Percentiles rank a stretch among this genome's conserved stretches.
Conservation (phyloP, 768 basidiomycete genomes). For the Collybia nuda region DNA sequence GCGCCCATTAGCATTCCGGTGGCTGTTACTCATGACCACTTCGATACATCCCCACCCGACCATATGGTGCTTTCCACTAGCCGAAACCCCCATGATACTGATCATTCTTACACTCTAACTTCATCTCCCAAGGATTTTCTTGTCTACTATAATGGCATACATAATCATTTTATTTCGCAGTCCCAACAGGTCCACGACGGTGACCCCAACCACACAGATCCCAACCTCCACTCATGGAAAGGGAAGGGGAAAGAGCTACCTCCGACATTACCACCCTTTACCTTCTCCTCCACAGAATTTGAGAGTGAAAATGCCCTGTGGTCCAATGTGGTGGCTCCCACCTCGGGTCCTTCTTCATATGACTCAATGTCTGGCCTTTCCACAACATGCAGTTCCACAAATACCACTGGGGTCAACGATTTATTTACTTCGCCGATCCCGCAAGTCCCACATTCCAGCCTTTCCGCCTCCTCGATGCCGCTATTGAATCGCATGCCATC, state of each 20-base stretch:
- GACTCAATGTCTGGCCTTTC: slow-evolving; percentile 18
- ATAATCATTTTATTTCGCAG: slow-evolving; percentile 12
- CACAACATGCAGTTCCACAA: slow-evolving; percentile 6
- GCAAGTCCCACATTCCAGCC: slow-evolving; percentile 10
- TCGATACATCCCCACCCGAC: slow-evolving; percentile 28
- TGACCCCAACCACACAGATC: neutral
- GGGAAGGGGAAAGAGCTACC: slow-evolving; percentile 65
- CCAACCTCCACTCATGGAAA: slow-evolving; percentile 28
- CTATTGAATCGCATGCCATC: slow-evolving; percentile 34
- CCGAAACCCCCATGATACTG: slow-evolving; percentile 18
- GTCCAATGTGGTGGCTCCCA: slow-evolving; percentile 30
- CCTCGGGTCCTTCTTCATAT: slow-evolving; percentile 40
- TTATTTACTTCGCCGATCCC: slow-evolving; percentile 4
- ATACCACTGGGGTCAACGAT: neutral
- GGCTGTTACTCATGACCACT: slow-evolving; percentile 37
- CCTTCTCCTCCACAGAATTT: slow-evolving; percentile 56
- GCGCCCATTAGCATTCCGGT: slow-evolving; percentile 42
- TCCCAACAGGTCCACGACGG: neutral
- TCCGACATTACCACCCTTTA: slow-evolving; percentile 65
- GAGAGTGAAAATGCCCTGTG: slow-evolving; percentile 38
- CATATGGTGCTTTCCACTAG: slow-evolving; percentile 19
- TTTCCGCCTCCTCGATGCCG: slow-evolving; percentile 17
- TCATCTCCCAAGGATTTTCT: slow-evolving; percentile 15
- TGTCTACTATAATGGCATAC: slow-evolving; percentile 3
- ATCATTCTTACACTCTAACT: slow-evolving; percentile 25